Percentiles rank a stretch among this genome's conserved stretches.
phyloP scores from a whole-genome alignment of 2,329 filamentous ascomycete genomes.

The Aspergillus sp. region DNA sequence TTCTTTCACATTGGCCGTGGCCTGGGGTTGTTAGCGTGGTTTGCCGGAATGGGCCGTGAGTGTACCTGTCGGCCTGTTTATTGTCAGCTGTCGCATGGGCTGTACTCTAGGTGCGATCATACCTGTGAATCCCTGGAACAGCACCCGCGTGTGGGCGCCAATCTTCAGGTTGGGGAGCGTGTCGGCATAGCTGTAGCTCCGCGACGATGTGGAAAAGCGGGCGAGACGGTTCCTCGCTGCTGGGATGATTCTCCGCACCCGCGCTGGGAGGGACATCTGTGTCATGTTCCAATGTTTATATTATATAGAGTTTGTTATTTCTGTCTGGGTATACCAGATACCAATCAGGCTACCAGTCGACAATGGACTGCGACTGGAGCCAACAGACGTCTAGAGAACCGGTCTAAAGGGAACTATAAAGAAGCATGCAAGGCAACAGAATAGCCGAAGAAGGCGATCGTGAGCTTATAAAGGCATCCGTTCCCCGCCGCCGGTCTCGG shows the following conservation, averaged over 20 bases:
- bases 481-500: slow-evolving; percentile 14
- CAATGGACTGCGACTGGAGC: not conserved
- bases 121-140: slow-evolving; percentile 71
- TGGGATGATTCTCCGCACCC: slow-evolving; percentile 13
- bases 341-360: too few relatives aligned
- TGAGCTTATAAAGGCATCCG: not conserved
- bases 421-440: not conserved
- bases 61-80: slow-evolving; percentile 35
- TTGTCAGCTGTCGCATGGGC: slow-evolving; percentile 2
- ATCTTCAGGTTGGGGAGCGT: slow-evolving; percentile 67
- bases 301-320: not conserved
- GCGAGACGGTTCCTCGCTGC: slow-evolving; percentile 9
- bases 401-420: too few relatives aligned
- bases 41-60: not conserved
- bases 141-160: slow-evolving; percentile 62
- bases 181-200: slow-evolving; percentile 49
- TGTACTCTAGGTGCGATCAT: slow-evolving; percentile 4
- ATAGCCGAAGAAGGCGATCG: slow-evolving; percentile 7
- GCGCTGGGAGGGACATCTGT: slow-evolving; percentile 22
- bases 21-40: slow-evolving; percentile 40
- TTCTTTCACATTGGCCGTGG: slow-evolving; percentile 73
- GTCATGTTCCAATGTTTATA: slow-evolving; percentile 10
- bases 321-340: too few relatives aligned
- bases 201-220: slow-evolving; percentile 33
- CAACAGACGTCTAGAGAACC: not conserved